phyloP scores from a whole-genome alignment of 1,284 basidiomycete species.

The Stereum hirsutum region DNA sequence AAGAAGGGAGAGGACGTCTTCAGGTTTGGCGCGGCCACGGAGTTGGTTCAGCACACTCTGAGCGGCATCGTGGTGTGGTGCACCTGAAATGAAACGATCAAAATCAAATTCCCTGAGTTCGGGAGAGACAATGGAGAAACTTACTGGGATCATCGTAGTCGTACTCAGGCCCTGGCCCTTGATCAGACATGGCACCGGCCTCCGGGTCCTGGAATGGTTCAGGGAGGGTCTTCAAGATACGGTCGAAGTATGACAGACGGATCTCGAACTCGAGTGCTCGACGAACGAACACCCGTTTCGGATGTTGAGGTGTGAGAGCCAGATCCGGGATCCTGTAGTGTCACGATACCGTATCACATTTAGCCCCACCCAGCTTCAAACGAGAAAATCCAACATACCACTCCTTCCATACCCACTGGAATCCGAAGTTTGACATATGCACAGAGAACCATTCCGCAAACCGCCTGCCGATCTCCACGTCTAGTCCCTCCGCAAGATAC shows the following conservation, averaged over 20 bases:
- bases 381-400: conserved; percentile 54
- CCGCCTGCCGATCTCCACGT: conserved; percentile 74
- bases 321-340: conserved; percentile 83
- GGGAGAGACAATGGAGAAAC: background rate
- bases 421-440: conserved; percentile 97
- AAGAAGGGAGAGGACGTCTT: conserved; percentile 74
- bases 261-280: conserved; percentile 86
- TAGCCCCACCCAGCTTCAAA: background rate
- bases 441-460: conserved; percentile 94
- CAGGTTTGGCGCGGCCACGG: conserved; percentile 66
- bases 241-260: conserved; percentile 88
- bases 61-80: conserved; percentile 75
- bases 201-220: conserved; percentile 66
- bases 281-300: conserved; percentile 83
- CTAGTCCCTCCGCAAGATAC: conserved; percentile 71
- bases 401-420: conserved; percentile 99
- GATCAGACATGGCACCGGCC: conserved; percentile 55
- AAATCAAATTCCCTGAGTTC: background rate
- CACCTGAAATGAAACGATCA: conserved; percentile 30
- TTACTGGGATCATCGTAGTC: conserved; percentile 67
- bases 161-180: conserved; percentile 78
- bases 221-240: conserved; percentile 86
- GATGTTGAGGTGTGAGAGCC: conserved; percentile 63
- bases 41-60: conserved; percentile 76
- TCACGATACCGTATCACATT: background rate